A percentile compares a stretch with the other conserved stretches of the same genome.
Conservation (phyloP, 148 eudicot genomes). For the Rhododendron ovatum region DNA sequence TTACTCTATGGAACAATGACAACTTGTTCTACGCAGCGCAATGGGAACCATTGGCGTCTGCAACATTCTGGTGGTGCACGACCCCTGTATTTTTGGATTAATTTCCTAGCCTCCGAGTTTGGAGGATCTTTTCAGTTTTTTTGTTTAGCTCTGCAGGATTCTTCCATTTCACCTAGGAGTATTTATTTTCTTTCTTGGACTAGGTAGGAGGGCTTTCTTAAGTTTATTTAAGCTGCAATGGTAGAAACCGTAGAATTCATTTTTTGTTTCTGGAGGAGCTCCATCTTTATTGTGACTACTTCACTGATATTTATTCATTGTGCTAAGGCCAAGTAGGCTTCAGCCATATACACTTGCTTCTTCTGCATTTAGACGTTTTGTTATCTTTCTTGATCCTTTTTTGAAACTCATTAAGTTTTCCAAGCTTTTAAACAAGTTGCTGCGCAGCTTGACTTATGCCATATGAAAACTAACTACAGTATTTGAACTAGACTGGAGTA, state of each 20-base stretch:
- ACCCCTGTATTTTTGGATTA: not conserved
- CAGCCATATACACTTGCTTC: not conserved
- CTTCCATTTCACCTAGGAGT: not conserved
- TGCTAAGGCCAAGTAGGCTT: not conserved
- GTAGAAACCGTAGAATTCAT: not conserved
- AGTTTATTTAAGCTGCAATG: not conserved
- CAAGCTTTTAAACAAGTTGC: not conserved
- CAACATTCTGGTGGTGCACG: not conserved
- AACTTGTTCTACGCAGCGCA: not conserved
- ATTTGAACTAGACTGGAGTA: not conserved
- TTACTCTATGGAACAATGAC: not conserved
- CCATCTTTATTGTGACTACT: not conserved
- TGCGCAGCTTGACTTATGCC: not conserved
- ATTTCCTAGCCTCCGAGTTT: not conserved
- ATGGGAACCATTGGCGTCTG: not conserved
- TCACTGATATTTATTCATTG: not conserved
- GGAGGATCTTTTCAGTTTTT: not conserved
- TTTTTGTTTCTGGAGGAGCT: not conserved
- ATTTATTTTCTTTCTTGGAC: not conserved
- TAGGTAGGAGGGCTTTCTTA: not conserved
- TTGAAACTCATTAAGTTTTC: not conserved
- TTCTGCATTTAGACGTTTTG: not conserved
- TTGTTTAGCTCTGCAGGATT: not conserved
- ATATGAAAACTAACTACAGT: not conserved
- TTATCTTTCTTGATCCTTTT: not conserved